Base-by-base conservation (phyloP, 352 stramenopile genomes). In the Blastocystis sp. region DNA sequence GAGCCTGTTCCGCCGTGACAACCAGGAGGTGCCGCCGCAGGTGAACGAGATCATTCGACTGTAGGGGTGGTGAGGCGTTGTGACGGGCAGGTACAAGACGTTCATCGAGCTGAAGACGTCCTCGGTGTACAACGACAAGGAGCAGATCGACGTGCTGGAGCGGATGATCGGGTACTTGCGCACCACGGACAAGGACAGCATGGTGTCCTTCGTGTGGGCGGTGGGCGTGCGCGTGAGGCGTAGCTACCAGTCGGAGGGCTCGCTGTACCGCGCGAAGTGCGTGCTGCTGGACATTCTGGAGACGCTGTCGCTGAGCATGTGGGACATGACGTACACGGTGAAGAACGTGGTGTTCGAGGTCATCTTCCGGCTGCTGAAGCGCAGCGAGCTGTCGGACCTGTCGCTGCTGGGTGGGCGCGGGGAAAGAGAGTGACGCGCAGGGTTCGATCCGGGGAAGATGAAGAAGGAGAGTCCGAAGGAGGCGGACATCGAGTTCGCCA, bases 301-400 rank as follows among this genome's bases (percentile, higher is more conserved):
- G 19, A 69, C 42, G n/a, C 17, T 78, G 19, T 34, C 64, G 4
- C 28, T 28, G 24, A 76, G 28, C 0, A n/a, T 88, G 21, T 88
- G 68, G 64, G 78, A 88, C 48, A 60, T 88, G 28, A 88, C 38
- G 40, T 88, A 88, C 52, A 79, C 64, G n/a, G 78, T 88, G 4
- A 88, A 88, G 54, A 88, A 88, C 45, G 78, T 88, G 9, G 64
- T 79, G 14, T 88, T 76, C 45, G 78, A 88, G 38, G 43, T 88
- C 9, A 88, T 88, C 38, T 88, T 88, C 78, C 78, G 78, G n/a
- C 78, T 88, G 48, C 65, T 88, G 28, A 76, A 79, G 38, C 61
- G 78, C 10, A 62, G 40, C 42, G 78, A 88, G 40, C 78, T 88
- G 38, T 76, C 64, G 0, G 78, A 88, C 43, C 38, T 88, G 19